Base-by-base conservation (phyloP, 1,139 yeast species). In the Geotrichum fermentans region DNA sequence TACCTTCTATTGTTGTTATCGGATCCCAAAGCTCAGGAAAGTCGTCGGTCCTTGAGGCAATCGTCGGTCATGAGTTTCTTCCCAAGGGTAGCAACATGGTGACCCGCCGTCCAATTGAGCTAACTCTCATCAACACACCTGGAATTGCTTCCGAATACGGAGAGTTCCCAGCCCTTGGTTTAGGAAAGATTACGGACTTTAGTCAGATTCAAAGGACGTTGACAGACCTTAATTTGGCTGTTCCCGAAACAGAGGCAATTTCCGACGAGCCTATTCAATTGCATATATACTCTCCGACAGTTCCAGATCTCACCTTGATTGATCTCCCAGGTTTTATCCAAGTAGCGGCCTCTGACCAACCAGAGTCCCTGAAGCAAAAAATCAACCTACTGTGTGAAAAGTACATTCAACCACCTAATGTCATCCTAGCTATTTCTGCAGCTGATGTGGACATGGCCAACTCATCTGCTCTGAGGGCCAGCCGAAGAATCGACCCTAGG, bases 21-120 rank as follows among this genome's bases (percentile, higher is more conserved):
- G 98, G 99, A 0, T 92, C 98, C 1, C 98, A 94, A 69, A 86
- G 96, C 10, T 87, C 96, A 45, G 99, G 99, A 47, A 90, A 90
- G 66, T 86, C 96, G 0, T 89, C 97, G 0, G 97, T 90, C 1
- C 74, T 90, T 52, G 97, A 90, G 64, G 80, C 96, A 14, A 84
- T 90, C 53, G 97, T 90, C 1, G 97, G 97, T 11, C 95, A 85
- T 59, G 96, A 90, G 61, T 90, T 90, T 60, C 71, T 90, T 52
- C 97, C 97, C 26, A 90, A 90, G 66, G 97, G 97, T 24, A 79
- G 84, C 41, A 90, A 90, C 63, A 90, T 90, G 97, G 97, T 90
- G 20, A 90, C 97, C 0, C 78, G 96, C 65, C 77, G 97, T 60
- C 97, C 97, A 1, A 89, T 90, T 47, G 97, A 90, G 67, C 74